A percentile compares a stretch with the other conserved stretches of the same genome.
Evolutionary conservation across 1,284 basidiomycete species (phyloP).

Genomic region (Cutaneotrichosporon sp.): DNA sequence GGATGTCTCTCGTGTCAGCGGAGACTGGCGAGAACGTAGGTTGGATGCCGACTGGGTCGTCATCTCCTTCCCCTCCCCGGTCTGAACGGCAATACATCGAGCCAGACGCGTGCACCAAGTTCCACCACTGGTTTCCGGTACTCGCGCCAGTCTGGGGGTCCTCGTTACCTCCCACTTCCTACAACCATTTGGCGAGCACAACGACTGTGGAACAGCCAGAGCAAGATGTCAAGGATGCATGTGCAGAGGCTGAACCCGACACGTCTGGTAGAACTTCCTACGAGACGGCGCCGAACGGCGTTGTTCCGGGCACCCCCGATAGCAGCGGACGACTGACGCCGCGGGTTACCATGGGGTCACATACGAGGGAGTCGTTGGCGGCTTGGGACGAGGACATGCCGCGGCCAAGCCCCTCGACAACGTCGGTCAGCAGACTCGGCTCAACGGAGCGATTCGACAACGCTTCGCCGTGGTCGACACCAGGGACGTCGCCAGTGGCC

Average conservation of each 20-base stretch:
- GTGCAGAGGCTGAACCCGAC: too few relatives aligned
- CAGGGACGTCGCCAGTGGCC: background rate
- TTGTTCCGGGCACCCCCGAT: too few relatives aligned
- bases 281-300: too few relatives aligned
- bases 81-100: too few relatives aligned
- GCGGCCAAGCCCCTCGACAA: background rate
- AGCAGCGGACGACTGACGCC: background rate
- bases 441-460: background rate
- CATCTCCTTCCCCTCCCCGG: background rate
- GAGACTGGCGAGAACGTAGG: background rate
- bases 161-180: background rate
- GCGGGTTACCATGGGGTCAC: background rate
- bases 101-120: too few relatives aligned
- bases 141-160: background rate
- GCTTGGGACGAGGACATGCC: constrained; percentile 14
- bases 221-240: background rate
- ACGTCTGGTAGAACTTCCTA: too few relatives aligned
- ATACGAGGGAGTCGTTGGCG: constrained; percentile 1
- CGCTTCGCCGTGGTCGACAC: background rate
- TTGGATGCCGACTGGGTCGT: background rate
- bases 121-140: background rate
- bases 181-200: background rate
- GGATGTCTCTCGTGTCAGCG: background rate
- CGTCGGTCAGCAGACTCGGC: background rate
- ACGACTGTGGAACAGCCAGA: background rate